Conservation (phyloP, 2,329 filamentous ascomycete genomes). For the Ophiostoma piceae region DNA sequence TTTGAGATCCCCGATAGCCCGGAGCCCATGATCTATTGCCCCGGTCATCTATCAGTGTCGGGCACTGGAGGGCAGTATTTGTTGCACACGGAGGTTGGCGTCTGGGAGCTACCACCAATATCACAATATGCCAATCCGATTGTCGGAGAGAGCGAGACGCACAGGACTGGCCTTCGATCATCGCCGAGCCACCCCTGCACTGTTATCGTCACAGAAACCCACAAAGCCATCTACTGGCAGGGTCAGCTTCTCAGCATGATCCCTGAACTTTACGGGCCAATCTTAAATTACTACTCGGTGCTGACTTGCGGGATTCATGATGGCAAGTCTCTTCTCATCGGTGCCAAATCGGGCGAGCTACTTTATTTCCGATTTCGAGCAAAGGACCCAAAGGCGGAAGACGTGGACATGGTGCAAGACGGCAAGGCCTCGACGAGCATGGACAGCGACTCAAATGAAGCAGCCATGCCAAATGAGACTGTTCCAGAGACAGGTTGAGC, state of each 20-base stretch:
- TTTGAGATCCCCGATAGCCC: not conserved
- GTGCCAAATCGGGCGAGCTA: not conserved
- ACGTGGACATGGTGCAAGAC: not conserved
- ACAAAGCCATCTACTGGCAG: not conserved
- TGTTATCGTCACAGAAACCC: not conserved
- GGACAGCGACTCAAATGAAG: not conserved
- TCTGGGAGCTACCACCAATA: not conserved
- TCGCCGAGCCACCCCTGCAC: not conserved
- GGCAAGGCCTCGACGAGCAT: not conserved
- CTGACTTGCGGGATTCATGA: not conserved
- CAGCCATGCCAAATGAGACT: not conserved
- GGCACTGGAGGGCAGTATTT: not conserved
- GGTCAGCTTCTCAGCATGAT: not conserved
- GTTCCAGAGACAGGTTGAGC: not conserved
- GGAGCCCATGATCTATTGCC: not conserved
- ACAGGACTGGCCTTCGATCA: not conserved
- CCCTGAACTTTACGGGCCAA: not conserved
- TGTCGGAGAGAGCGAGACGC: not conserved
- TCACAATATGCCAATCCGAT: not conserved
- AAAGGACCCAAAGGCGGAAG: not conserved
- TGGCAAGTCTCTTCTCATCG: not conserved
- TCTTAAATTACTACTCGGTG: not conserved
- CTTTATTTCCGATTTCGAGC: not conserved
- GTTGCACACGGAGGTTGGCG: not conserved
- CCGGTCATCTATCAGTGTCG: not conserved